A percentile compares a stretch with the other conserved stretches of the same genome.
These are phyloP conservation scores for Pelargonium australe DNA, from an alignment of 441 rosid species.

Conservation along the genomic window DNA sequence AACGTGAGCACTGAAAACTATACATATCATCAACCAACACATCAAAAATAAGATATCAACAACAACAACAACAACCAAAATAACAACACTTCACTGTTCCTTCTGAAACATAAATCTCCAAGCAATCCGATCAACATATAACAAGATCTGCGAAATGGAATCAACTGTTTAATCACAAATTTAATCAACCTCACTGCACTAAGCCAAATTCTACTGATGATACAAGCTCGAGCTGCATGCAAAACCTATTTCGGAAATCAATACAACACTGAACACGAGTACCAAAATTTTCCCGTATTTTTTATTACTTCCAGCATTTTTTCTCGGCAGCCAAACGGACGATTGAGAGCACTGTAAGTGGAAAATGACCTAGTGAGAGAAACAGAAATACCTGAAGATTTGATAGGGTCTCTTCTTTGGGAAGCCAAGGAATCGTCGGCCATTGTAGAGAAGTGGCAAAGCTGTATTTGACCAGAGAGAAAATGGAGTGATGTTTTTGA, in stretches of 20 bases:
- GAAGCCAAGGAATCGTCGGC: slow-evolving; percentile 57
- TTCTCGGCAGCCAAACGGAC: slow-evolving; percentile 21
- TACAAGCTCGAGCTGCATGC: neutral
- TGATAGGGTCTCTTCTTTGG: slow-evolving; percentile 71
- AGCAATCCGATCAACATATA: neutral
- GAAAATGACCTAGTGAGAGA: slow-evolving; percentile 8
- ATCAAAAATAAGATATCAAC: neutral
- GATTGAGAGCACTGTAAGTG: neutral
- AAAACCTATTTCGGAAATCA: neutral
- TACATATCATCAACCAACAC: no score
- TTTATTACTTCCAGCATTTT: neutral
- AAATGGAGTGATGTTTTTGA: no score
- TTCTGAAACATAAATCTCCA: neutral
- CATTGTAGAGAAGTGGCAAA: slow-evolving; percentile 29
- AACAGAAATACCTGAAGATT: slow-evolving; percentile 54
- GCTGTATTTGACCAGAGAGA: neutral
- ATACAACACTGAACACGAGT: neutral
- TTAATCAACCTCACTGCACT: neutral
- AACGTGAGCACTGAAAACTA: no score
- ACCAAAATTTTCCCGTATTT: neutral
- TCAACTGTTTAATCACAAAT: neutral
- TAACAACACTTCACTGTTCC: neutral
- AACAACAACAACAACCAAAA: neutral
- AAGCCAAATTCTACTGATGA: slow-evolving; percentile 2
- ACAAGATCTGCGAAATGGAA: neutral